Evolutionary conservation across 2,329 filamentous ascomycete species (phyloP), one percentile per base, ranked within the genome.

Genomic region (Chaetomiaceae sp.): DNA sequence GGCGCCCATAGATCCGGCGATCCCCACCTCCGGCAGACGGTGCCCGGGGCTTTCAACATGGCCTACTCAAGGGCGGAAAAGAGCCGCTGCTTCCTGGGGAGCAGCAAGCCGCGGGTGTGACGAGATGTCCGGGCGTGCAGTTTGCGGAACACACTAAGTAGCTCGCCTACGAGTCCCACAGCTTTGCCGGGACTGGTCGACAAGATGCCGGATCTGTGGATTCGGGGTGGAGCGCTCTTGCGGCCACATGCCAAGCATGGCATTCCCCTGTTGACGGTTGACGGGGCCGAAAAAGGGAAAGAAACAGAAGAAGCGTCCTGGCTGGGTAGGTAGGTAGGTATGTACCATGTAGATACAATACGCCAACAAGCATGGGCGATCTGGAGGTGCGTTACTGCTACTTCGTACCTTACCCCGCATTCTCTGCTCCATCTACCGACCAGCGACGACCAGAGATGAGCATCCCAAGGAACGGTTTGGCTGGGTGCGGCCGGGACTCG

Each of bases 401-500:
- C n/a, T n/a, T n/a, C n/a, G n/a, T n/a, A 18, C 37, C 27, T 33
- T 54, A 49, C 57, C 54, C 52, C 50, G 52, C 57, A 57, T 55
- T 53, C 47, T 44, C 42, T n/a, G 37, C 25, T 51, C n/a, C 51
- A 52, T 44, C 49, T 53, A 36, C 46, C 52, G 51, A 40, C 50
- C 49, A 38, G 1, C 34, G 33, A 47, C 52, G 51, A 40, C 50
- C 49, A 38, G 1, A 38, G 33, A 47, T 2, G 13, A 14, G 20
- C 41, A 44, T 41, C 46, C 55, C 20, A 13, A 36, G 46, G 42
- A 44, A 38, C 32, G 20, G 20, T 14, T 23, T n/a, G 18, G 21
- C 16, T 51, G 50, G 55, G 14, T 30, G 32, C 14, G 25, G 38
- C 20, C n/a, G 36, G 21, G 32, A 48, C 18, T 40, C 27, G 44